phyloP scores from a whole-genome alignment of 495 filamentous ascomycete species.

The Aspergillus biplanus region DNA sequence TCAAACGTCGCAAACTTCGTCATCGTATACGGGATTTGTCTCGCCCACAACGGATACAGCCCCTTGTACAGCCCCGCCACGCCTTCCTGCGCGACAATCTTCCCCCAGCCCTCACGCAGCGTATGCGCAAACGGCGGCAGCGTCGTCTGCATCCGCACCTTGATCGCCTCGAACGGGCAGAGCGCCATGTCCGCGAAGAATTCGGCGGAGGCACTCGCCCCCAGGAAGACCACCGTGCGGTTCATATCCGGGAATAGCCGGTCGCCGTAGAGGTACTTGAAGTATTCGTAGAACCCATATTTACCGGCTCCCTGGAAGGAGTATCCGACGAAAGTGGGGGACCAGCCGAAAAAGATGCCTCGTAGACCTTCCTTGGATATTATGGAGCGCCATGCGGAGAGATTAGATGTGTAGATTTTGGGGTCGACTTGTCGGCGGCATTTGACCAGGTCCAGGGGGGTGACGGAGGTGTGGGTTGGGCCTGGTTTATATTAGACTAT shows the following conservation, averaged over 20 bases:
- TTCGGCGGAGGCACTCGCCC: conserved; percentile 66
- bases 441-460: conserved; percentile 68
- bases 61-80: conserved; percentile 67
- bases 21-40: conserved; percentile 78
- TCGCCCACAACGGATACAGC: conserved; percentile 68
- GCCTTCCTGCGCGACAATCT: conserved; percentile 63
- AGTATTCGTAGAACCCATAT: conserved; percentile 76
- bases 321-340: conserved; percentile 71
- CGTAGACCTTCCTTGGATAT: conserved; percentile 66
- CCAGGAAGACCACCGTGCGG: conserved; percentile 67
- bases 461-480: conserved; percentile 62
- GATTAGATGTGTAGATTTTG: conserved; percentile 70
- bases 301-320: conserved; percentile 77
- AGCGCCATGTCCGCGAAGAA: conserved; percentile 71
- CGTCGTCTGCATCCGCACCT: conserved; percentile 75
- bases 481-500: conserved; percentile 25
- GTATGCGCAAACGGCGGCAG: conserved; percentile 65
- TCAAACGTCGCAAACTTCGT: conserved; percentile 78
- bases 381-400: conserved; percentile 68
- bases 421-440: conserved; percentile 73
- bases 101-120: conserved; percentile 64
- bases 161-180: conserved; percentile 72
- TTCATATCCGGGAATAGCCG: conserved; percentile 62
- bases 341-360: conserved; percentile 75
- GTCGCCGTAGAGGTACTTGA: conserved; percentile 73